Evolutionary conservation across 148 eudicot species (phyloP), one percentile per base, ranked within the genome.

Genomic region (Arbutus unedo): DNA sequence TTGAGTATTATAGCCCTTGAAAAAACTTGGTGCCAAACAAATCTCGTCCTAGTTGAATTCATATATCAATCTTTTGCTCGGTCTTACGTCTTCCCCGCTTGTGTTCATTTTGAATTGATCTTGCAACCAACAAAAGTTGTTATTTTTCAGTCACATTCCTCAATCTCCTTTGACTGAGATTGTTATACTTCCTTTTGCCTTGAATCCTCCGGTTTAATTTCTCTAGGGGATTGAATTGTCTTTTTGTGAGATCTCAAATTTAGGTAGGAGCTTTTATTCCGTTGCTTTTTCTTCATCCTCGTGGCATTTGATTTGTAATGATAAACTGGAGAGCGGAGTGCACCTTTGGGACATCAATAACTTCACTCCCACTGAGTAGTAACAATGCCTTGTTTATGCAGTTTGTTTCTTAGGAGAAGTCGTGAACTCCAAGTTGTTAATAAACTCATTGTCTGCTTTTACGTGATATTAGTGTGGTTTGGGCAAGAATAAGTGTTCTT

Each of bases 251-350:
- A 81, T 13, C 53, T 71, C 41, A 53, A 44, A 62, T 75, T 49
- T 50, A 51, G 71, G 73, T 8, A 53, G 14, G 55, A 76, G 54
- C 23, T 60, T 62, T 19, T 16, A 41, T 49, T 73, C n/a, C 79
- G 60, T 84, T 79, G 60, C 21, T 49, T 80, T 49, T 64, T 64
- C 74, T 84, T 68, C 25, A 15, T 76, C 43, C 19, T n/a, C 4
- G 9, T 7, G 5, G 66, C 54, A 43, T 73, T 68, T 83, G 77
- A 43, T 11, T 53, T 21, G 38, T 67, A 66, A 15, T n/a, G 23
- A 19, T 47, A 62, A 47, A 47, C 14, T 48, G 18, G 62, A 38
- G 18, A 10, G 50, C 9, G 66, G 15, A 51, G 43, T 60, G 48
- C 78, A 75, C 56, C 25, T 4, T 73, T 78, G 57, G 67, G 50